These are phyloP conservation scores for Fraxinus xanthoxyloides DNA, from an alignment of 305 asterid genomes.

Conservation along the genomic window DNA sequence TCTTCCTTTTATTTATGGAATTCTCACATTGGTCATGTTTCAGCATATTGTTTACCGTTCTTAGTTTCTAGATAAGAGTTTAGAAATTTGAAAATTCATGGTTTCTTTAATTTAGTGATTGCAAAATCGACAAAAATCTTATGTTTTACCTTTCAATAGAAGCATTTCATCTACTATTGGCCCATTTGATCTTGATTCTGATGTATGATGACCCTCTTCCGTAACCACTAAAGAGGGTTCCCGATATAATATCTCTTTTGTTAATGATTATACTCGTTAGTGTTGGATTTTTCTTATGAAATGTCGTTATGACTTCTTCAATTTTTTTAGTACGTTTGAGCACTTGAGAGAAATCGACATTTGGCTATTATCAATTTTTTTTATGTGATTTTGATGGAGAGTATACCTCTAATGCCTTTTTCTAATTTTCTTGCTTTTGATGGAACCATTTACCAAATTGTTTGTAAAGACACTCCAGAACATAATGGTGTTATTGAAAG, in stretches of 20 bases:
- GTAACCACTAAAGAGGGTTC: background rate
- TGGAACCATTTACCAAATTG: background rate
- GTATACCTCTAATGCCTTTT: background rate
- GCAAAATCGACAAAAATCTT: background rate
- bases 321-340: background rate
- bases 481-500: background rate
- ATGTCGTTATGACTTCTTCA: background rate
- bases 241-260: background rate
- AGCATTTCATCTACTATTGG: background rate
- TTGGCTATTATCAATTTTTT: background rate
- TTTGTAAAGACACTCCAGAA: background rate
- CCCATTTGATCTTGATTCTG: background rate
- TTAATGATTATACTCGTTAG: background rate
- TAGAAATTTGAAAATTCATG: background rate
- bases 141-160: background rate
- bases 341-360: background rate
- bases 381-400: background rate
- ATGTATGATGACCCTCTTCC: background rate
- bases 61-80: no score
- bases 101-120: no score
- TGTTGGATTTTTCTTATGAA: background rate
- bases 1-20: no score
- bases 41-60: no score
- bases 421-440: background rate
- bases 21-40: no score